Conservation (phyloP, 2,329 filamentous ascomycete species). For the Venturia nashicola region DNA sequence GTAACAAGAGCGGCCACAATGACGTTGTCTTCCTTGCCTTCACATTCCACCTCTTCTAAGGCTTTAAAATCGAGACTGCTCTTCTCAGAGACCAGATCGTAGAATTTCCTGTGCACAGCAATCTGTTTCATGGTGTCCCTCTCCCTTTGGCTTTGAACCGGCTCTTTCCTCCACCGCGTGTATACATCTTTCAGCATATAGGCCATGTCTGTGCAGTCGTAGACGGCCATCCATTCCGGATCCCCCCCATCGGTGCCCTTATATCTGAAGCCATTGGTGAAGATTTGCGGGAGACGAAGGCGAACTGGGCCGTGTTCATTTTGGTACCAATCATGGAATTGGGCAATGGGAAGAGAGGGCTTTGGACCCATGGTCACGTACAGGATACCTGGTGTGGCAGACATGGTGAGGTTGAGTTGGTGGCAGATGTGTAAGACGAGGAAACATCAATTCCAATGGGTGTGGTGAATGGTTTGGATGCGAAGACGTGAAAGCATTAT, state of each 20-base stretch:
- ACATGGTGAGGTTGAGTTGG: slow-evolving; percentile 20
- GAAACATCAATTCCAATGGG: not conserved
- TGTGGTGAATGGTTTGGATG: not conserved
- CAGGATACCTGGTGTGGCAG: slow-evolving; percentile 52
- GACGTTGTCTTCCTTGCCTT: slow-evolving; percentile 46
- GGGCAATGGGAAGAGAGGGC: slow-evolving; percentile 47
- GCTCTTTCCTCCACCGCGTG: slow-evolving; percentile 46
- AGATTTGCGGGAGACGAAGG: slow-evolving; percentile 60
- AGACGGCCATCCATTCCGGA: slow-evolving; percentile 66
- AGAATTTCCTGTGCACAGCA: slow-evolving; percentile 58
- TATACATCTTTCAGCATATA: slow-evolving; percentile 61
- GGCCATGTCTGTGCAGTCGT: slow-evolving; percentile 67
- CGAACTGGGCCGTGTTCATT: slow-evolving; percentile 81
- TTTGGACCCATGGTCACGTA: slow-evolving; percentile 80
- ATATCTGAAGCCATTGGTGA: slow-evolving; percentile 65
- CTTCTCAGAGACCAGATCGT: slow-evolving; percentile 49
- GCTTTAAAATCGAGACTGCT: slow-evolving; percentile 39
- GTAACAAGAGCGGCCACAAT: slow-evolving; percentile 51
- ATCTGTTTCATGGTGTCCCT: slow-evolving; percentile 51
- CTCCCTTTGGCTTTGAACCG: slow-evolving; percentile 45
- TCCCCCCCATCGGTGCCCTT: slow-evolving; percentile 45
- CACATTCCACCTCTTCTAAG: slow-evolving; percentile 47
- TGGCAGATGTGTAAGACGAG: not conserved
- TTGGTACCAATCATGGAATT: slow-evolving; percentile 91
- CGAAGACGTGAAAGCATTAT: not conserved